phyloP scores from a whole-genome alignment of 495 filamentous ascomycete genomes.

The Podospora appendiculata region DNA sequence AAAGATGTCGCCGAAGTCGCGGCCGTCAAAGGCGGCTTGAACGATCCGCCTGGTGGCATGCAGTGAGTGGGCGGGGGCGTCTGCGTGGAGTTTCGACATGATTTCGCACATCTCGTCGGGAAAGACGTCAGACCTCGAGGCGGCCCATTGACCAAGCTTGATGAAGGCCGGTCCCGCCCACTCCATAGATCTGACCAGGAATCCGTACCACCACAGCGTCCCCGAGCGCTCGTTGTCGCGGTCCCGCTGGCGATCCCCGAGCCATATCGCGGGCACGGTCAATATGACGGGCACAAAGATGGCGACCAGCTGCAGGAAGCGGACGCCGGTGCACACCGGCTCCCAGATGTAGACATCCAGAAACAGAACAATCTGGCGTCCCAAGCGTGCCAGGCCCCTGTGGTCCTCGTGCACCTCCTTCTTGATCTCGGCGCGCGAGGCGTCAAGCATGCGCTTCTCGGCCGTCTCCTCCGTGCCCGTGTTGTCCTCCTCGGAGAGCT shows the following conservation, averaged over 20 bases:
- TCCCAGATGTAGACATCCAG: conserved; percentile 72
- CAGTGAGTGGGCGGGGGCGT: conserved; percentile 87
- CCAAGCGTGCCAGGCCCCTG: conserved; percentile 44
- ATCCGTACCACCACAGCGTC: conserved; percentile 91
- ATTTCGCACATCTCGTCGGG: conserved; percentile 84
- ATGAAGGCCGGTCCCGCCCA: conserved; percentile 93
- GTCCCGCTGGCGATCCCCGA: conserved; percentile 54
- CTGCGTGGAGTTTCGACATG: conserved; percentile 93
- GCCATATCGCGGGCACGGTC: conserved; percentile 71
- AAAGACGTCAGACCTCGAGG: conserved; percentile 94
- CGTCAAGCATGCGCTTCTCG: conserved; percentile 79
- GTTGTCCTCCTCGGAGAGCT: conserved; percentile 59
- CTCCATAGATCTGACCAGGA: conserved; percentile 87
- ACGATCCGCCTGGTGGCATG: conserved; percentile 72
- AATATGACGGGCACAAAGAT: conserved; percentile 90
- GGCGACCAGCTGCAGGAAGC: conserved; percentile 74
- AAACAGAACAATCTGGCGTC: conserved; percentile 50
- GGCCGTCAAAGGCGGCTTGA: conserved; percentile 68
- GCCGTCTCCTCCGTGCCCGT: conserved; percentile 54
- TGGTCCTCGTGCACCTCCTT: conserved; percentile 56
- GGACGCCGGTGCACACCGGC: conserved; percentile 76
- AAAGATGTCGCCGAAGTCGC: conserved; percentile 84
- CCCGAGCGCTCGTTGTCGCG: conserved; percentile 64
- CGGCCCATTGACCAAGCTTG: conserved; percentile 99
- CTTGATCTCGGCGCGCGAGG: conserved; percentile 65